Base-by-base conservation (phyloP, 2,329 filamentous ascomycete genomes). In the Alternaria panax region DNA sequence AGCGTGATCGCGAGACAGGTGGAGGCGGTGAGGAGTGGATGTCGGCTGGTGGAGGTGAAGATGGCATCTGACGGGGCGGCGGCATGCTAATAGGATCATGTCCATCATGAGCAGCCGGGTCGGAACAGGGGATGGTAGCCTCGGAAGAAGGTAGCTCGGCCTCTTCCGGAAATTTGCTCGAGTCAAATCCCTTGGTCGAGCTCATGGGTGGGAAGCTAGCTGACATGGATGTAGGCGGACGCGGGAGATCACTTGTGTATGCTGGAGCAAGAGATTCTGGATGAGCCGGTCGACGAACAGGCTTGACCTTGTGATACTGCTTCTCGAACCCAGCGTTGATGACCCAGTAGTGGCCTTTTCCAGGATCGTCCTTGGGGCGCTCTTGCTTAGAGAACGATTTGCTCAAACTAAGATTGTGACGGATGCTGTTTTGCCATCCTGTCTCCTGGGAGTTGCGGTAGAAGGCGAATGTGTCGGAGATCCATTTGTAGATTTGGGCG, bases 371-470 rank as follows among this genome's bases (percentile, higher is more conserved):
- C 83, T 98, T 98, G 57, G 93, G 93, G 59, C 95, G 87, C 78
- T 97, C 93, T 74, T 96, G 91, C 81, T 98, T 98, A 76, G 93
- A 89, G 74, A 98, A 98, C 46, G 92, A 92, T 81, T 98, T 98
- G 84, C 97, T 96, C 43, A 99, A 84, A 74, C 93, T 97, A 32
- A 99, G 87, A 70, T 99, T 99, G 80, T 99, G 95, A 32, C 95
- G 91, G 77, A 99, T 99, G 81, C 95, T 98, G 79, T 99, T 99
- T 80, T 98, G 94, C 95, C 95, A 99, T 64, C 95, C 94, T 11
- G 91, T 88, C 71, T 97, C 93, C 56, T 89, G 87, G 42, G 88
- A 86, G 68, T 87, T 89, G 82, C 75, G 75, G 65, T 98, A 99
- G 80, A 94, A 97, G 5, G 87, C 89, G 76, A 91, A 98, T 18